Base-by-base conservation (phyloP, 1,284 basidiomycete genomes). In the Cutaneotrichosporon sp. region DNA sequence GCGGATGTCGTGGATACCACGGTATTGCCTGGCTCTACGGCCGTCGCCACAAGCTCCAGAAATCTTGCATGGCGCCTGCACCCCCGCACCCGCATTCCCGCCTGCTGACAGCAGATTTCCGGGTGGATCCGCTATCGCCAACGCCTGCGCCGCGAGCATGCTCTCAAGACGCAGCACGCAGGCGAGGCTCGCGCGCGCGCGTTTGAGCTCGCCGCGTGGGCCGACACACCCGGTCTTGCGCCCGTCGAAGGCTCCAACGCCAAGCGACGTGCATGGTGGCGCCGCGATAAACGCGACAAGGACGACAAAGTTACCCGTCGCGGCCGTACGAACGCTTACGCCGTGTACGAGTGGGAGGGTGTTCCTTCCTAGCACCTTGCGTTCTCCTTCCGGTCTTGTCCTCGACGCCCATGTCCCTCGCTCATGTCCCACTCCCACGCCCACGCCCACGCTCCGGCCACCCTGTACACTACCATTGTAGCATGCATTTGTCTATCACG, bases 281-380 rank as follows among this genome's bases (percentile, higher is more conserved):
- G 54, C 17, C 8, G 57, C 22, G 34, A 42, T 34, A 49, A 53
- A 37, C 33, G 41, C 37, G 56, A 53, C n/a, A 66, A 62, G 52
- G 61, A 67, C 43, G 48, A 63, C 46, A 30, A 30, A 10, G 48
- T 41, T 17, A 58, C 58, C n/a, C 49, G 46, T 7, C 21, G 53
- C 12, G 38, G 22, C 46, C 64, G 64, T n/a, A 66, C 63, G 21
- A 73, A 73, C 53, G 71, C 71, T 18, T 69, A 63, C 45, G 65
- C 59, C 9, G 65, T 72, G n/a, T 59, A 67, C 22, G 71, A 73
- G 55, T 73, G 71, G 71, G 69, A 73, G 54, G 71, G 71, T 4
- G 63, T 67, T 8, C 65, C 65, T 20, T 50, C 58, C 23, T 64
- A 52, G 30, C 17, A 15, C 9, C 3, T 18, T 4, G 10, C n/a